phyloP scores from a whole-genome alignment of 768 basidiomycete genomes.

The Mycena epipterygia region DNA sequence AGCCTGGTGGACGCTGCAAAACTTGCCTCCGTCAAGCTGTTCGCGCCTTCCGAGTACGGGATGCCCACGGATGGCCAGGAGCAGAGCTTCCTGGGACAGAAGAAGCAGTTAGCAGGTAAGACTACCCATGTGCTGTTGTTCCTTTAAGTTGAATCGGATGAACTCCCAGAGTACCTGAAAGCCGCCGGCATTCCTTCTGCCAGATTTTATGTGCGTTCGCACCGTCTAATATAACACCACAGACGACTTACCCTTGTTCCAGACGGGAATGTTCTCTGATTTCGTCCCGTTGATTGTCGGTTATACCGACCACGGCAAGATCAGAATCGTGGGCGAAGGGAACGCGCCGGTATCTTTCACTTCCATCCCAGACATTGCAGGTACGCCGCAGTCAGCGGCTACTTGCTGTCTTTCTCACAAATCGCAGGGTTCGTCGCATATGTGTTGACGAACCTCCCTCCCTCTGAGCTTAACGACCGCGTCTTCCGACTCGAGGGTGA shows the following conservation, averaged over 20 bases:
- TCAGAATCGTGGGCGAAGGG: constrained; percentile 49
- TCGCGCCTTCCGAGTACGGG: constrained; percentile 56
- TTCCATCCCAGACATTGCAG: constrained; percentile 49
- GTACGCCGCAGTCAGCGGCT: constrained; percentile 18
- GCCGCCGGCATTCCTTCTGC: constrained; percentile 45
- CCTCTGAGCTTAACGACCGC: constrained; percentile 42
- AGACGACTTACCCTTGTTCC: background rate
- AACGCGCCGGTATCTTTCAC: constrained; percentile 46
- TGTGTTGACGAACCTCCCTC: constrained; percentile 48
- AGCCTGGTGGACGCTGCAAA: constrained; percentile 52
- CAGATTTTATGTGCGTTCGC: constrained; percentile 47
- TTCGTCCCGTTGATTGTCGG: constrained; percentile 45
- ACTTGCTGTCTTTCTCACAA: background rate
- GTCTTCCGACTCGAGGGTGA: constrained; percentile 54
- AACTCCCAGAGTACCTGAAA: constrained; percentile 43
- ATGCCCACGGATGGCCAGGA: constrained; percentile 48
- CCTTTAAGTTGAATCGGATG: background rate
- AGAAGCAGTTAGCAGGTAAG: constrained; percentile 47
- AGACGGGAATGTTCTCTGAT: constrained; percentile 44
- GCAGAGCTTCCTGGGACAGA: constrained; percentile 40
- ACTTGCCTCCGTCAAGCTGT: constrained; percentile 51
- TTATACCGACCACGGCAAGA: constrained; percentile 42
- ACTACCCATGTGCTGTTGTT: background rate
- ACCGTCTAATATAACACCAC: background rate
- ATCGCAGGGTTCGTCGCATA: constrained; percentile 51